Evolutionary conservation across 2,329 filamentous ascomycete genomes (phyloP), one percentile per base, ranked within the genome.

Genomic region (Aspergillus latus): DNA sequence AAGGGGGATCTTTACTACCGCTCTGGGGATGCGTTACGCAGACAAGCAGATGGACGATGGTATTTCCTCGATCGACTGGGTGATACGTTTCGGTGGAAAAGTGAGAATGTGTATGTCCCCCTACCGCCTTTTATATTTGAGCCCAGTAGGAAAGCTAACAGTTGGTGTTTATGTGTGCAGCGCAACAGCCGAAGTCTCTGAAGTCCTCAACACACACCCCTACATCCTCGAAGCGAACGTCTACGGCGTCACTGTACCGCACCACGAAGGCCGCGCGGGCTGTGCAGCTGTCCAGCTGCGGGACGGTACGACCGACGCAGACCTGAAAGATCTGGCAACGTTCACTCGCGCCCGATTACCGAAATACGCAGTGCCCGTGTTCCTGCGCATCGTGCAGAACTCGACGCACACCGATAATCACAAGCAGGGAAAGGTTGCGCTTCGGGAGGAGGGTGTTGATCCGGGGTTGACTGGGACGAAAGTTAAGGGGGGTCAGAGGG

Each of bases 71-170:
- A 91, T 62, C 76, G 85, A 4, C 78, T 90, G 1, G 88, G 88
- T 1, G 88, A 91, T 69, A 90, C 88, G 0, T 91, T 87, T 72
- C 80, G 88, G 32, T 90, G 88, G 88, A 90, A 89, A 70, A 83
- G 83, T 51, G 85, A 88, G 71, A 88, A 88, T 62, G 84, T 88
- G 40, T 84, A 68, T 57, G 66, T 64, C n/a, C 1, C 15, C 16
- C 9, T 8, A 2, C 34, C 0, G 10, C 4, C 34, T 13, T 6
- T 9, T 2, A 16, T 21, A 15, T 34, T 37, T 36, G n/a, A 13
- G 9, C 2, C 5, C 9, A 11, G 26, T 21, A 6, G n/a, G 7
- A 16, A 49, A 34, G 30, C 37, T 49, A 28, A 37, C 21, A 21
- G 21, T 16, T 39, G 34, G 40, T 30, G n/a, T n/a, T n/a, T 29